Conservation (phyloP, 208 protist species). For the Vickermania ingenoplastis region DNA sequence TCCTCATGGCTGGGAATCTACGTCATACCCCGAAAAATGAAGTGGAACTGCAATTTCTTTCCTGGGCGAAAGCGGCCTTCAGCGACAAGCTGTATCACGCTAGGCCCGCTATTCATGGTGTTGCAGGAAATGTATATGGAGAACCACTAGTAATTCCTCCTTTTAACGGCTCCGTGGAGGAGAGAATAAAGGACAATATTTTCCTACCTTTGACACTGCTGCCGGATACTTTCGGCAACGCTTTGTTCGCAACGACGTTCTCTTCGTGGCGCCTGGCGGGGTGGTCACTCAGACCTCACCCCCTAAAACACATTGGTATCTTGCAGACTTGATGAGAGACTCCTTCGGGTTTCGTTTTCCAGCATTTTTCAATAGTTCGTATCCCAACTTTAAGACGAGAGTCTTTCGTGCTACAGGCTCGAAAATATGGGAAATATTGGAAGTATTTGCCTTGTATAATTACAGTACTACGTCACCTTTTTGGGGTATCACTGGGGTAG, state of each 20-base stretch:
- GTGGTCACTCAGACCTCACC: not conserved
- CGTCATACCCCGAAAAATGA: not conserved
- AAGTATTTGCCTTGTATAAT: not conserved
- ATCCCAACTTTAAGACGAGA: not conserved
- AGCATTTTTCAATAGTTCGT: not conserved
- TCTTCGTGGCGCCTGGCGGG: constrained; percentile 1
- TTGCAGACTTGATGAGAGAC: not conserved
- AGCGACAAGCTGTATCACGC: not conserved
- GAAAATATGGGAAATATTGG: not conserved
- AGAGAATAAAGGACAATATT: not conserved
- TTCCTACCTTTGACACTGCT: constrained; percentile 1
- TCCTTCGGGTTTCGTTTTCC: not conserved
- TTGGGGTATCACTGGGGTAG: not conserved
- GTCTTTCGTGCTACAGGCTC: not conserved
- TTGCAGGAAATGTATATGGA: not conserved
- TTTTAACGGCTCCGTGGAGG: not conserved
- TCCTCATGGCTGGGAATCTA: not conserved
- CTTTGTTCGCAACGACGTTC: not conserved
- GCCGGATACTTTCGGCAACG: not conserved
- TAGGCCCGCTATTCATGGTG: not conserved
- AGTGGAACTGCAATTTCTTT: not conserved
- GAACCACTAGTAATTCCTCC: not conserved
- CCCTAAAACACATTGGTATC: not conserved
- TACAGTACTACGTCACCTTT: not conserved
- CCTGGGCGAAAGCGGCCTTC: not conserved